Percentiles rank a stretch among this genome's conserved stretches.
Conservation (phyloP, 192 early-diverging fungal genomes). For the Podila verticillata region DNA sequence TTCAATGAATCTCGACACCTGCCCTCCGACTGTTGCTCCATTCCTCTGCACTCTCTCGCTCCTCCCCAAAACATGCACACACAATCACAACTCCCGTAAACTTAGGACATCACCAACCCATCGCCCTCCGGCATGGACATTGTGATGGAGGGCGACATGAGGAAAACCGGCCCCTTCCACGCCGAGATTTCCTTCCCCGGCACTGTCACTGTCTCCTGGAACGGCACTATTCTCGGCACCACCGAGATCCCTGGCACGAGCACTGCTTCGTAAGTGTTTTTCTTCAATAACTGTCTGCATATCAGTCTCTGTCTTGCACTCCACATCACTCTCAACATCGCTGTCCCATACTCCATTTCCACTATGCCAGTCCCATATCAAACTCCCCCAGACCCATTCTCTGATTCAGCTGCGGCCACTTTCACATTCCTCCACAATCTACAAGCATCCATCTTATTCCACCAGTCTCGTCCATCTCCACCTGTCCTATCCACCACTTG, state of each 20-base stretch:
- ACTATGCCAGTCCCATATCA: too few species aligned
- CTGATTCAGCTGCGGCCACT: too few species aligned
- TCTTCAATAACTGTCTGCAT: too few species aligned
- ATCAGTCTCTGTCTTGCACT: not conserved
- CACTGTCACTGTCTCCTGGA: constrained; percentile 39
- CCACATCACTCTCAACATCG: too few species aligned
- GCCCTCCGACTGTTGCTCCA: not conserved
- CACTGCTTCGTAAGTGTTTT: constrained; percentile 5
- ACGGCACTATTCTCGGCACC: constrained; percentile 17
- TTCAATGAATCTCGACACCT: too few species aligned
- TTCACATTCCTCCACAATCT: too few species aligned
- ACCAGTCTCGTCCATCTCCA: too few species aligned
- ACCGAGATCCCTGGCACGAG: constrained; percentile 16
- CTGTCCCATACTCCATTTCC: too few species aligned
- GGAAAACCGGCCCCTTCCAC: constrained; percentile 54
- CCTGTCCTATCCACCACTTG: too few species aligned
- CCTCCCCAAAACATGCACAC: not conserved
- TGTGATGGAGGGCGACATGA: constrained; percentile 19
- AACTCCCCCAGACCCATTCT: too few species aligned
- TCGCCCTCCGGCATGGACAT: constrained; percentile 7
- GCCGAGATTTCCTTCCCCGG: constrained; percentile 50
- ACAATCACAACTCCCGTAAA: not conserved
- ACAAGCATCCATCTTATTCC: too few species aligned
- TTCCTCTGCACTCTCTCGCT: not conserved
- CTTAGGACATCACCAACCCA: constrained; percentile 18